Conservation (phyloP, 192 early-diverging fungal genomes). For the Haplosporangium gracile region DNA sequence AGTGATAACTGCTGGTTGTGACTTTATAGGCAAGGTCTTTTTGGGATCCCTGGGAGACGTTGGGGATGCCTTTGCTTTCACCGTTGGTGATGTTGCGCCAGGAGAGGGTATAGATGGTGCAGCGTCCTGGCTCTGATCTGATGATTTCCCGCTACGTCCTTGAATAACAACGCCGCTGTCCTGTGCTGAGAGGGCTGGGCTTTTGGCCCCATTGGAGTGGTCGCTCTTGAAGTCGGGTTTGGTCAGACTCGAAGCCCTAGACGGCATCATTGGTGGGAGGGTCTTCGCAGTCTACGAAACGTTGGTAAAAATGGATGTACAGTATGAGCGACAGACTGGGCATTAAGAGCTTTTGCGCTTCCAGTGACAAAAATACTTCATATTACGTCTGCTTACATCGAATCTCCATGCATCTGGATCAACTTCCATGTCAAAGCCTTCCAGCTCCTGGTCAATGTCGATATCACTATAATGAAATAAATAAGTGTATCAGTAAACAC, state of each 20-base stretch:
- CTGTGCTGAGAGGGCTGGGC: conserved; percentile 30
- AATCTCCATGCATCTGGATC: conserved; percentile 66
- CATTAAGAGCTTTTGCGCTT: background rate
- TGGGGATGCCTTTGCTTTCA: conserved; percentile 37
- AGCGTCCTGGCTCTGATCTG: conserved; percentile 8
- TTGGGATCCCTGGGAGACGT: conserved; percentile 25
- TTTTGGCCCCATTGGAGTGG: conserved; percentile 8
- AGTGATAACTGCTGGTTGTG: conserved; percentile 27
- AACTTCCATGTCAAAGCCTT: conserved; percentile 60
- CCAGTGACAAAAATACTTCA: background rate
- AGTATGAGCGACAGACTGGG: background rate
- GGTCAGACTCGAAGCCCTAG: conserved; percentile 40
- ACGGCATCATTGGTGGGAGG: conserved; percentile 17
- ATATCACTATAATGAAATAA: conserved; percentile 26
- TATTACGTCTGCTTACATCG: conserved; percentile 54
- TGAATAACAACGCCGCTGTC: conserved; percentile 49
- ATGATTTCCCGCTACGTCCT: conserved; percentile 19
- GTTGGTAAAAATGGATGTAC: background rate
- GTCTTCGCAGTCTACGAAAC: conserved; percentile 37
- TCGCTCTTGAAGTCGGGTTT: conserved; percentile 35
- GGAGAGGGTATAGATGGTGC: conserved; percentile 14
- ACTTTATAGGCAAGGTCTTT: conserved; percentile 10
- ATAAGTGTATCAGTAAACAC: conserved; percentile 18
- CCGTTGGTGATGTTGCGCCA: conserved; percentile 28
- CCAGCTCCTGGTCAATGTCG: conserved; percentile 61